Base-by-base conservation (phyloP, 495 filamentous ascomycete species). In the Lasiosphaeria hispida region DNA sequence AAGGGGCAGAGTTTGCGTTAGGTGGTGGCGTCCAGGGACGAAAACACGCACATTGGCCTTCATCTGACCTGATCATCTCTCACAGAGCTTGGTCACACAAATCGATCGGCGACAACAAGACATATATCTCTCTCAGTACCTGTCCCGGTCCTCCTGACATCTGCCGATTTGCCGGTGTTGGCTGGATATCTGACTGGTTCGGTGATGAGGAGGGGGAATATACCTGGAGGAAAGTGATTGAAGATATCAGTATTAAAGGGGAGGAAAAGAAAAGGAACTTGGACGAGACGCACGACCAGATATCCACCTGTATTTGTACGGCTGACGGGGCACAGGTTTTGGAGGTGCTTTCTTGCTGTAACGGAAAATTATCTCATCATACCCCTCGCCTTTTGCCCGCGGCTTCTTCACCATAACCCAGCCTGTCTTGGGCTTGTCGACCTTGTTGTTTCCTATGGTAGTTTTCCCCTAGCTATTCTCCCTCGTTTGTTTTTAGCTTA, bases 241-340 rank as follows among this genome's bases (percentile, higher is more conserved):
- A 14, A 36, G 49, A 40, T 14, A 23, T 23, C 49, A 40, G 49
- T 23, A 19, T 34, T 15, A 47, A 18, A 14, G 10, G 19, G 18
- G 34, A 48, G 38, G 17, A 58, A 51, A 48, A 39, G 52, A 60
- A 39, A 48, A 15, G n/a, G 35, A 40, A 34, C 34, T 17, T 11
- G 33, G 41, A 44, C 8, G 38, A 34, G 23, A 38, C 33, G 41
- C 42, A 56, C 34, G 18, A 57, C 64, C 65, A 71, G 65, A 71
- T 66, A 57, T 50, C 55, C 55, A 65, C 60, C 62, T 73, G 70
- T 73, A 73, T 71, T 71, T 49, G 47, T 49, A 49, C 47, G 15
- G 47, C 33, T 19, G 33, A 37, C 10, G 10, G 19, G 43, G 47
- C 23, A 11, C 14, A 8, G 49, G 49, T 15, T 38, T 52, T 15